Conservation (phyloP, 208 protist species). For the Naegleria gruberi region DNA sequence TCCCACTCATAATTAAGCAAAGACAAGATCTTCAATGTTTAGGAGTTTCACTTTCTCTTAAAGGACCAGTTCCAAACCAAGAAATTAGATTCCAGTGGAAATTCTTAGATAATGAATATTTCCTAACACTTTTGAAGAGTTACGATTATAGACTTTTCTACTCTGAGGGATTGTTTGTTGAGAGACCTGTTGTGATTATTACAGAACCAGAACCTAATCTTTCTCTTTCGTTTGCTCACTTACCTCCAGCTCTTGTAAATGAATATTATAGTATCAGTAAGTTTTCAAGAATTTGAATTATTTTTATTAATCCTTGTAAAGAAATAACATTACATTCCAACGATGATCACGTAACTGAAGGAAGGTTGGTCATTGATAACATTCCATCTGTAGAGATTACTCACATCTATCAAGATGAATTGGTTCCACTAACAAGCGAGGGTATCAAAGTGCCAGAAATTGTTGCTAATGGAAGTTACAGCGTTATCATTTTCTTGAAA, state of each 20-base stretch:
- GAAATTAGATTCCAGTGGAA: not conserved
- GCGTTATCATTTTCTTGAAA: not conserved
- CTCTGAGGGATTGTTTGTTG: not conserved
- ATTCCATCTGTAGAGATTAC: not conserved
- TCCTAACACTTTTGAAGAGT: not conserved
- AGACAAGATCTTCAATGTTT: not conserved
- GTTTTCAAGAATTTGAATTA: too few relatives aligned
- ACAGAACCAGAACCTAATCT: not conserved
- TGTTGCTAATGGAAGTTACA: not conserved
- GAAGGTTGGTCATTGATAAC: not conserved
- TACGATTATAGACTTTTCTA: not conserved
- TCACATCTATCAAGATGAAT: not conserved
- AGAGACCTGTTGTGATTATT: not conserved
- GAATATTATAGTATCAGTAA: not conserved
- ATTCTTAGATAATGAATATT: not conserved
- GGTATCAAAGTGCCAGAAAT: not conserved
- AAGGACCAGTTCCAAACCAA: not conserved
- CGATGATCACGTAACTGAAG: not conserved
- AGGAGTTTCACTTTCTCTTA: not conserved
- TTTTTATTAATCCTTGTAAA: too few relatives aligned
- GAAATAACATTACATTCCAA: not conserved
- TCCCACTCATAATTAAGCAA: not conserved
- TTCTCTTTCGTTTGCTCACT: not conserved
- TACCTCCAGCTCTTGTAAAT: not conserved
- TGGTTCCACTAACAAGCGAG: not conserved